Conservation (phyloP, 2,329 filamentous ascomycete genomes). For the Coniochaeta sp. region DNA sequence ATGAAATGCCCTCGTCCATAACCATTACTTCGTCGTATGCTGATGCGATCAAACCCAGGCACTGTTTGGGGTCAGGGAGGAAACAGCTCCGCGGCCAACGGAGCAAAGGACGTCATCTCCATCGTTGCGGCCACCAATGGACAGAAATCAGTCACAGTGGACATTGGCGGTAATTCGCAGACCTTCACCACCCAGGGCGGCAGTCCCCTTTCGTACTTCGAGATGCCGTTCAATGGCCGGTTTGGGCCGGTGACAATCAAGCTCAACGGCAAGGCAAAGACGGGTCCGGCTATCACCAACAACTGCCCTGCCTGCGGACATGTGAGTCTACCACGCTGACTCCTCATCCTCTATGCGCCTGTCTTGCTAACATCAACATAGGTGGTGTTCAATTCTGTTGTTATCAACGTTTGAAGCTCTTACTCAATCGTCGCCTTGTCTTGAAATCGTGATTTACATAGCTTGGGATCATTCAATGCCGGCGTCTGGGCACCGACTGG, state of each 20-base stretch:
- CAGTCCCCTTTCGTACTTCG: slow-evolving; percentile 24
- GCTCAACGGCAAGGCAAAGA: slow-evolving; percentile 26
- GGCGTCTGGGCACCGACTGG: neutral
- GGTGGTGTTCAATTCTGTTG: slow-evolving; percentile 1
- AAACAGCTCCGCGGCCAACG: slow-evolving; percentile 21
- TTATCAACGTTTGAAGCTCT: neutral
- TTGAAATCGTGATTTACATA: neutral
- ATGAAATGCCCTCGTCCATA: neutral
- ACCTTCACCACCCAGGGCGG: slow-evolving; percentile 19
- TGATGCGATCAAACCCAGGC: slow-evolving; percentile 13
- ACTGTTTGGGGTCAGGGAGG: slow-evolving; percentile 30
- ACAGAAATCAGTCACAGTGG: slow-evolving; percentile 24
- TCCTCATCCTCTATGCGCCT: neutral
- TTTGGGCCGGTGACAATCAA: slow-evolving; percentile 30
- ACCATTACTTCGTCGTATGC: slow-evolving; percentile 3
- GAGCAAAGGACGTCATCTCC: slow-evolving; percentile 35
- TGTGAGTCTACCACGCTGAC: slow-evolving; percentile 11
- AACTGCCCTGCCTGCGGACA: slow-evolving; percentile 16
- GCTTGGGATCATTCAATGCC: neutral
- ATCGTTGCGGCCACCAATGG: slow-evolving; percentile 28
- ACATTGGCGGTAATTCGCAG: slow-evolving; percentile 26
- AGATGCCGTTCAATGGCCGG: slow-evolving; percentile 27
- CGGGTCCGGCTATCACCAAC: slow-evolving; percentile 27
- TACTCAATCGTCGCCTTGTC: neutral
- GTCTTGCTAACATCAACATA: neutral